Percentiles rank a stretch among this genome's conserved stretches.
phyloP scores from a whole-genome alignment of 2,329 filamentous ascomycete genomes.

The Metarhizium sp. region DNA sequence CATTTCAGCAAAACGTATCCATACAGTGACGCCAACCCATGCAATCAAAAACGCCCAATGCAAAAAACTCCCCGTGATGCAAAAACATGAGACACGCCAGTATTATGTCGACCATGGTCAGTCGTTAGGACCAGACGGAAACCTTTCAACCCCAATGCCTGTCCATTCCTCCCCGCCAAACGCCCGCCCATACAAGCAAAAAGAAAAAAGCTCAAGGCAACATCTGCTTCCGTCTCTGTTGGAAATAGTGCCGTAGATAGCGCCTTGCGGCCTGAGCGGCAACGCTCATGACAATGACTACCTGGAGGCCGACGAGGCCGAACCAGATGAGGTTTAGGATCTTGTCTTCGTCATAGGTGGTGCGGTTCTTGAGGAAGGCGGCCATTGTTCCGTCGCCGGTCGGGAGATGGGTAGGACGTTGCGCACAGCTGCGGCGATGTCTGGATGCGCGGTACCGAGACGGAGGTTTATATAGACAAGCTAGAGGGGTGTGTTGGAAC shows the following conservation, averaged over 20 bases:
- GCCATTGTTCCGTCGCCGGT: conserved; percentile 7
- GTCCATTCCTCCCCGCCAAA: background rate
- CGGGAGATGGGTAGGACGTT: background rate
- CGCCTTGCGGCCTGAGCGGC: conserved; percentile 16
- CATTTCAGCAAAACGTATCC: background rate
- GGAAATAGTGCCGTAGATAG: conserved; percentile 6
- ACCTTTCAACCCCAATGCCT: background rate
- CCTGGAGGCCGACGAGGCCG: conserved; percentile 34
- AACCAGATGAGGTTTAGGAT: conserved; percentile 39
- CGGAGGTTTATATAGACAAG: no score
- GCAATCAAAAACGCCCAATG: background rate
- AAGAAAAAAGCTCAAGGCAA: conserved; percentile 1
- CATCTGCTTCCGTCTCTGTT: conserved; percentile 5
- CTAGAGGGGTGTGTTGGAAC: no score
- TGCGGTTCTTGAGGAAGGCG: conserved; percentile 17
- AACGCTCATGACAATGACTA: conserved; percentile 33
- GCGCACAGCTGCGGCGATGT: background rate
- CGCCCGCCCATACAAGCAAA: background rate
- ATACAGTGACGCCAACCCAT: background rate
- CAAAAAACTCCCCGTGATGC: background rate
- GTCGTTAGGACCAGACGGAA: background rate
- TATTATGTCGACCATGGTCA: background rate
- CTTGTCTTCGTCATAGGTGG: conserved; percentile 20
- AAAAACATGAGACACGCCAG: background rate
- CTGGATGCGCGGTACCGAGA: no score